Evolutionary conservation across 768 basidiomycete species (phyloP).

Genomic region (Cystofilobasidium capitatum): DNA sequence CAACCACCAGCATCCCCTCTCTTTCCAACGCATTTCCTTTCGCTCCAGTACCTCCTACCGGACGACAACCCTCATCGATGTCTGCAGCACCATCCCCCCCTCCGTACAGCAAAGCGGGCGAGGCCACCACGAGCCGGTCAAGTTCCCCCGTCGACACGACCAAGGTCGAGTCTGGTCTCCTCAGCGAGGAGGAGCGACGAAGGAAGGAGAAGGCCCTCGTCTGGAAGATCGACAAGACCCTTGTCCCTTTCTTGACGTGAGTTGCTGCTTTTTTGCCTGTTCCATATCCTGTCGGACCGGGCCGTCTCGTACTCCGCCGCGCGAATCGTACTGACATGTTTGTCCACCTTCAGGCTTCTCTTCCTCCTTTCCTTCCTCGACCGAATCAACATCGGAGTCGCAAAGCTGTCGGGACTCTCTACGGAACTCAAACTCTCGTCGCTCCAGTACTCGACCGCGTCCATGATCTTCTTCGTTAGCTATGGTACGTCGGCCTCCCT

Average conservation of each 20-base stretch:
- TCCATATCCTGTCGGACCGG: too few relatives aligned
- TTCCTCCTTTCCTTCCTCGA: conserved; percentile 40
- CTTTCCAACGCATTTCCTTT: too few relatives aligned
- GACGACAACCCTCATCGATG: too few relatives aligned
- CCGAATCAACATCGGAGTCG: conserved; percentile 30
- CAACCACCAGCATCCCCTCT: too few relatives aligned
- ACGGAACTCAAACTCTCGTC: conserved; percentile 26
- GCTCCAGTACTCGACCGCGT: conserved; percentile 22
- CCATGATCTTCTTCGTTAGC: conserved; percentile 37
- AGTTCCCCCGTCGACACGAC: too few relatives aligned
- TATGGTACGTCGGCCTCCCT: conserved; percentile 33
- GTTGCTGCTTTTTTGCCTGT: background rate
- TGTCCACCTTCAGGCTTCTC: conserved; percentile 37
- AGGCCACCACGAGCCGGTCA: too few relatives aligned
- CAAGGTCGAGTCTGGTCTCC: background rate
- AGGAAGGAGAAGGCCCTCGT: conserved; percentile 17
- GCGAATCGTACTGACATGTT: background rate
- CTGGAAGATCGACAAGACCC: conserved; percentile 22
- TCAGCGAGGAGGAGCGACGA: conserved; percentile 1
- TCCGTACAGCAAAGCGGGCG: too few relatives aligned
- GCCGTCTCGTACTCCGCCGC: background rate
- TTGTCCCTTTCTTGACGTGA: conserved; percentile 22
- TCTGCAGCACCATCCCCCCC: too few relatives aligned
- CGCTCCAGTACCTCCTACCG: too few relatives aligned
- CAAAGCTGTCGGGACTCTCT: conserved; percentile 26